Base-by-base conservation (phyloP, 768 basidiomycete species). In the Lactarius pseudohatsudake region DNA sequence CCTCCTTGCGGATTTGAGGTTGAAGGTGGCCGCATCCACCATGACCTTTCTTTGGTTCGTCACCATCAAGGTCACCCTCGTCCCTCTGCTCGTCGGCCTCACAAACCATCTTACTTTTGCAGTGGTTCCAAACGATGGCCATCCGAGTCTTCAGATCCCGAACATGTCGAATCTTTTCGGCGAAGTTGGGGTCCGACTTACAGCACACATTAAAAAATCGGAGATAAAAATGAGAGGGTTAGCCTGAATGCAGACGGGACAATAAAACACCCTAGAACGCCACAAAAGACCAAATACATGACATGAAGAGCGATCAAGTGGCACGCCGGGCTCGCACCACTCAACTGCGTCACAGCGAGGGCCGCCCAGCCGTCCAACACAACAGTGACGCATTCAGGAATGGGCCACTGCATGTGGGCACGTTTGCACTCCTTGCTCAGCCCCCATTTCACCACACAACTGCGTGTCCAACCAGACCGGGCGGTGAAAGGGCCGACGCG, bases 21-120 rank as follows among this genome's bases (percentile, higher is more conserved):
- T 99, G 97, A 32, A 83, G 77, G 73, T 95, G 93, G 54, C 97
- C 97, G 77, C 97, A 98, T 18, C 97, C 97, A n/a, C 94, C 96
- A 68, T 98, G 97, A 2, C 94, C 93, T 74, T 88, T 91, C 80
- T 92, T 93, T 57, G 85, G 81, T 69, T 92, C 93, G 47, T 87
- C 89, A 45, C 78, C 80, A 16, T 85, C 87, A 40, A 81, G 83
- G 36, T 85, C 90, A 64, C 85, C 87, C 72, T 95, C 94, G 69
- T 95, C 93, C 76, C 92, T 91, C 59, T 88, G 84, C 50, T 92
- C 90, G 77, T 96, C 93, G 72, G 93, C 79, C 72, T 95, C 94
- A 82, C 96, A 99, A 56, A 83, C 73, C 82, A 84, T 94, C 79
- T 92, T 96, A 69, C 87, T 84, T 78, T 95, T 94, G 87, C 92